Evolutionary conservation across 108 stramenopile species (phyloP).

Genomic region (Cyclostephanos tholiformis): DNA sequence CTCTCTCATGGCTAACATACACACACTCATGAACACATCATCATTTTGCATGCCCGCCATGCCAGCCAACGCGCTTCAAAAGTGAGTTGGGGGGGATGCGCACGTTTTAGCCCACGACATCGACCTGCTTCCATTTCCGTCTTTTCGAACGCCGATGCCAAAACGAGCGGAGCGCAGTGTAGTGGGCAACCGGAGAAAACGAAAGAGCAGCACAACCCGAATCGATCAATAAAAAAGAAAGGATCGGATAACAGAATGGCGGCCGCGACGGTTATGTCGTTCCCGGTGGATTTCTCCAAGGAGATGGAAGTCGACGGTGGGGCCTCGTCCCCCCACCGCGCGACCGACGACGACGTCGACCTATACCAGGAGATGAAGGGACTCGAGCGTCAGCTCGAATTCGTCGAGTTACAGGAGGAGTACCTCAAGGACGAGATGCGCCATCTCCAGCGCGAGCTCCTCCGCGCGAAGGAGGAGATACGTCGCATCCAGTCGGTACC

Average conservation of each 20-base stretch:
- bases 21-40: too few relatives aligned
- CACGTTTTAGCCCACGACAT: too few relatives aligned
- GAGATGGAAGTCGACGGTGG: conserved; percentile 15
- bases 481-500: conserved; percentile 98
- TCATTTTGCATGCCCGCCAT: too few relatives aligned
- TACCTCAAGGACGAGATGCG: conserved; percentile 99
- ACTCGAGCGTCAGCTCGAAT: conserved; percentile 88
- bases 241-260: conserved; percentile 11
- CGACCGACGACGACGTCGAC: conserved; percentile 22
- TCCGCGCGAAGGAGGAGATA: conserved; percentile 98
- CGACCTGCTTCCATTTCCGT: not conserved
- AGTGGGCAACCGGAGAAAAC: not conserved
- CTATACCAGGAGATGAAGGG: conserved; percentile 89
- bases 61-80: too few relatives aligned
- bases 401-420: conserved; percentile 98
- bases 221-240: not conserved
- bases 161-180: not conserved
- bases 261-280: conserved; percentile 20
- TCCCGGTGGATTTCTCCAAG: not conserved
- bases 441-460: conserved; percentile 96
- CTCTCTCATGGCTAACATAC: too few relatives aligned
- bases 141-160: not conserved
- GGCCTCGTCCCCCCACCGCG: conserved; percentile 8
- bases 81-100: too few relatives aligned
- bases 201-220: not conserved